These are phyloP conservation scores for Lablab purpureus DNA, from an alignment of 306 rosid genomes.

Conservation along the genomic window DNA sequence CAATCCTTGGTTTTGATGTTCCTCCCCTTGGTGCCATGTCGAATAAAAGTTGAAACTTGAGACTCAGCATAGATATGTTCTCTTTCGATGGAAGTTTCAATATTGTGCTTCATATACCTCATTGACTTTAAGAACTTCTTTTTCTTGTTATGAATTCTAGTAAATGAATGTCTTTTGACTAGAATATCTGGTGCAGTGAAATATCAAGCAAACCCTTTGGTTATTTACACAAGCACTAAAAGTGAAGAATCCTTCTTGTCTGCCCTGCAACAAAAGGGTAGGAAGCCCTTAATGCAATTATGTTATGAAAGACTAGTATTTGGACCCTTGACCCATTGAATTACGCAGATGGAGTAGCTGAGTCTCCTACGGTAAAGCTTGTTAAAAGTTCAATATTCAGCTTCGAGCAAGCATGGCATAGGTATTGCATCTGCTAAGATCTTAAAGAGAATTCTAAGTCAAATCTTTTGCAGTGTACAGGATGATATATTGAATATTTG, in stretches of 20 bases:
- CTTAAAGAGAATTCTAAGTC: not conserved
- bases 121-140: slow-evolving; percentile 11
- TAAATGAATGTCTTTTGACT: slow-evolving; percentile 40
- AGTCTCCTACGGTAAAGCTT: slow-evolving; percentile 79
- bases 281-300: slow-evolving; percentile 42
- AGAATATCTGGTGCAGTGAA: slow-evolving; percentile 68
- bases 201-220: slow-evolving; percentile 89
- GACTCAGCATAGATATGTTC: slow-evolving; percentile 28
- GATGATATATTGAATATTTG: not conserved
- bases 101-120: slow-evolving; percentile 9
- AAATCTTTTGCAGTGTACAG: slow-evolving; percentile 30
- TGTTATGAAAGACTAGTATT: slow-evolving; percentile 37
- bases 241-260: slow-evolving; percentile 87
- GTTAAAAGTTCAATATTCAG: slow-evolving; percentile 93
- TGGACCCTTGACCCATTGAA: slow-evolving; percentile 50
- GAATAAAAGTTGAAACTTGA: slow-evolving; percentile 39
- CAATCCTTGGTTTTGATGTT: slow-evolving; percentile 22
- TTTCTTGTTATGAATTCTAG: slow-evolving; percentile 32
- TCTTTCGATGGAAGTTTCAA: slow-evolving; percentile 16
- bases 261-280: slow-evolving; percentile 90
- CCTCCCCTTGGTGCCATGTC: slow-evolving; percentile 32
- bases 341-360: slow-evolving; percentile 74
- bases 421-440: slow-evolving; percentile 61
- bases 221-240: slow-evolving; percentile 91
- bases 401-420: slow-evolving; percentile 99